These are phyloP conservation scores for Boletus pseudopeckii DNA, from an alignment of 768 basidiomycete species.

Conservation along the genomic window DNA sequence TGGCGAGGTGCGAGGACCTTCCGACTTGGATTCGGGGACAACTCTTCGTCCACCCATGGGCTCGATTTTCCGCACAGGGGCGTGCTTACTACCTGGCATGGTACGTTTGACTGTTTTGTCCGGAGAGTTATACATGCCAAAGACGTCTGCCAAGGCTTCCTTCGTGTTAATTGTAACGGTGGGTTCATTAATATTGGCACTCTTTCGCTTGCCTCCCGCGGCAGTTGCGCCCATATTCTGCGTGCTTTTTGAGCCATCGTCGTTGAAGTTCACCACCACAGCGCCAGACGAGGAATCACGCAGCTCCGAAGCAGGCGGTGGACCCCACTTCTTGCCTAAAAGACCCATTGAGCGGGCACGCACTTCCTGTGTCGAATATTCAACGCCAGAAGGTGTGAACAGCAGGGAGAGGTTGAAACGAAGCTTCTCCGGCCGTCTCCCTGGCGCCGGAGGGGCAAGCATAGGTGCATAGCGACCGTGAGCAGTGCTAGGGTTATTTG, in stretches of 20 bases:
- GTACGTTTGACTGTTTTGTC: conserved; percentile 63
- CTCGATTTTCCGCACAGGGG: conserved; percentile 65
- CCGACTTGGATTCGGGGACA: conserved; percentile 28
- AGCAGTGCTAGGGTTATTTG: conserved; percentile 34
- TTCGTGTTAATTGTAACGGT: conserved; percentile 97
- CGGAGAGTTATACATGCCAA: conserved; percentile 93
- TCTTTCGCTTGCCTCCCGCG: conserved; percentile 40
- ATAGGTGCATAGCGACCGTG: conserved; percentile 63
- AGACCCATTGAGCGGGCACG: conserved; percentile 80
- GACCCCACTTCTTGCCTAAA: conserved; percentile 81
- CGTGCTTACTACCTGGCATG: conserved; percentile 67
- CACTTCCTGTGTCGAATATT: conserved; percentile 84
- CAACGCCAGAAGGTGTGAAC: conserved; percentile 71
- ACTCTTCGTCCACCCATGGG: conserved; percentile 39
- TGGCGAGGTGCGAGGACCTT: conserved; percentile 33
- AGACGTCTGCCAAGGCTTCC: conserved; percentile 90
- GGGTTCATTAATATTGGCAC: conserved; percentile 54
- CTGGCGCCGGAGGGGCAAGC: conserved; percentile 65
- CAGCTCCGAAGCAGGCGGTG: conserved; percentile 46
- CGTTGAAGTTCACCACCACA: conserved; percentile 55
- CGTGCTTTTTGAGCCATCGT: conserved; percentile 47
- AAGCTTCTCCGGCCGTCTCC: conserved; percentile 68
- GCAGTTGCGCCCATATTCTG: conserved; percentile 36
- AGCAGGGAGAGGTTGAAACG: conserved; percentile 66
- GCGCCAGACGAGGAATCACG: conserved; percentile 36